Evolutionary conservation across 257 asterid genomes (phyloP).

Genomic region (Solanum bulbocastanum): DNA sequence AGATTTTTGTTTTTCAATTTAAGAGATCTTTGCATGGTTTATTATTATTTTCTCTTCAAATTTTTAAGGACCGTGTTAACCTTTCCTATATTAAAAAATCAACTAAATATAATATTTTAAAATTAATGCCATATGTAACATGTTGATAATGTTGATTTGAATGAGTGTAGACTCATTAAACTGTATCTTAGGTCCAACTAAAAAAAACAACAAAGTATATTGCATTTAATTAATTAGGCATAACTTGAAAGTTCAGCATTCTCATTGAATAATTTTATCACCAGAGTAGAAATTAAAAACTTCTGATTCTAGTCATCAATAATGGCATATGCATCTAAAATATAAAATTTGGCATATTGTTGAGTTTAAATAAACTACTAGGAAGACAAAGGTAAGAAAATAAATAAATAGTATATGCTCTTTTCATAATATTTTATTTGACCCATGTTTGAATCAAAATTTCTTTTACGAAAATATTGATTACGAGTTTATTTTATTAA

Average conservation of each 20-base stretch:
- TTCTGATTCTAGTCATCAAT: background rate
- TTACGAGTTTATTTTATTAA: background rate
- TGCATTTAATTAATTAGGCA: background rate
- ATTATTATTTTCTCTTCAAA: background rate
- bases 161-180: background rate
- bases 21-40: background rate
- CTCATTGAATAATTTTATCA: background rate
- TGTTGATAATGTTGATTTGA: background rate
- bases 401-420: background rate
- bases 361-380: background rate
- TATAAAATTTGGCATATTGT: background rate
- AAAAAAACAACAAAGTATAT: background rate
- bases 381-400: too few relatives aligned
- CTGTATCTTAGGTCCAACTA: background rate
- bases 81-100: background rate
- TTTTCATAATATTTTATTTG: background rate
- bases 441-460: too few relatives aligned
- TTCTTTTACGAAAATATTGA: too few relatives aligned
- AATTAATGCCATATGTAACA: background rate
- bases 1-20: too few relatives aligned
- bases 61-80: background rate
- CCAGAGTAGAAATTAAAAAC: background rate
- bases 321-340: background rate
- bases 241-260: background rate
- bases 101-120: background rate